These are phyloP conservation scores for Rasamsonia emersonii DNA, from an alignment of 2,329 filamentous ascomycete species.

Conservation along the genomic window DNA sequence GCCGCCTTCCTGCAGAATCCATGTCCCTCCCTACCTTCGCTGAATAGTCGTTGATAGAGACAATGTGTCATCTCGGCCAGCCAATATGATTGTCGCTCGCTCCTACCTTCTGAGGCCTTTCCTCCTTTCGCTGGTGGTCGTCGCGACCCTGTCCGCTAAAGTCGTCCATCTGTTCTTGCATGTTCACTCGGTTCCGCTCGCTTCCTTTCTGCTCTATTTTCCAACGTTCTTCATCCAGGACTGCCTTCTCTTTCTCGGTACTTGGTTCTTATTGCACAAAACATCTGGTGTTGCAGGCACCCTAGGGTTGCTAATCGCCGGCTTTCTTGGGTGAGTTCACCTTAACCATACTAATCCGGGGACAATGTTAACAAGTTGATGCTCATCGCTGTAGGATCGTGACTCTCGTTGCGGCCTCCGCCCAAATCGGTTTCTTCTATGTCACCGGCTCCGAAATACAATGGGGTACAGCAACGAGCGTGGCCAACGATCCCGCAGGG, in stretches of 20 bases:
- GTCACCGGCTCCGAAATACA: slow-evolving; percentile 24
- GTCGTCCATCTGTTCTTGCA: slow-evolving; percentile 20
- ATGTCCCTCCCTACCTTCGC: no score
- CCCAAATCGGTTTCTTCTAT: slow-evolving; percentile 23
- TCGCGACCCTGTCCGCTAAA: slow-evolving; percentile 19
- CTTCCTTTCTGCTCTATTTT: slow-evolving; percentile 19
- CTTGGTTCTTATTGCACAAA: slow-evolving; percentile 17
- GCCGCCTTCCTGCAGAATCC: no score
- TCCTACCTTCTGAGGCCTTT: slow-evolving; percentile 15
- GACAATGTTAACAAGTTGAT: not conserved
- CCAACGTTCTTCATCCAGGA: slow-evolving; percentile 23
- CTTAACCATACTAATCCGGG: not conserved
- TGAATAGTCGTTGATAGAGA: no score
- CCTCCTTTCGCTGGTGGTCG: slow-evolving; percentile 18
- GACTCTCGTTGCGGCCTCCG: slow-evolving; percentile 15
- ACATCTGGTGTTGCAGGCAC: slow-evolving; percentile 10
- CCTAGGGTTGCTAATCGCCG: slow-evolving; percentile 12
- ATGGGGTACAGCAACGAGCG: slow-evolving; percentile 21
- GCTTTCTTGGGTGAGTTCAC: slow-evolving; percentile 15
- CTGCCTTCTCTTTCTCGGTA: slow-evolving; percentile 13
- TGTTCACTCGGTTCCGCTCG: slow-evolving; percentile 13
- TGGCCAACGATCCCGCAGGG: slow-evolving; percentile 21
- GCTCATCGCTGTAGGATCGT: slow-evolving; percentile 13
- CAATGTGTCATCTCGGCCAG: no score
- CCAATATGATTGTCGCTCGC: no score